These are phyloP conservation scores for Piper longum DNA, from an alignment of 164 flowering plant genomes.

Conservation along the genomic window DNA sequence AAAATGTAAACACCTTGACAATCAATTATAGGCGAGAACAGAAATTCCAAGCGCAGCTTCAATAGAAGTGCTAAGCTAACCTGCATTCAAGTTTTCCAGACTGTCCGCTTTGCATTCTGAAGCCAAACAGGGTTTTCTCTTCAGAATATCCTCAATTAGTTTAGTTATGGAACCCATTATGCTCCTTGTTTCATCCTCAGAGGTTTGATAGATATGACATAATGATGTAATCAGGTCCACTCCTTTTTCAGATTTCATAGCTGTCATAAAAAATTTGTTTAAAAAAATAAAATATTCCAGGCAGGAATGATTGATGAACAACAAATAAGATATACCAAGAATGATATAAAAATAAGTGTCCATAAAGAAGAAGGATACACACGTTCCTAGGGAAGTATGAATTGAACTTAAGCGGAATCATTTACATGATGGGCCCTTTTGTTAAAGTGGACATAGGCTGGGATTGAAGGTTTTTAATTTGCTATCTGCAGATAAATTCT, in stretches of 20 bases:
- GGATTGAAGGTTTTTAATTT: too few relatives aligned
- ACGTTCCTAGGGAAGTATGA: too few relatives aligned
- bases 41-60: neutral
- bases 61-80: slow-evolving; percentile 17
- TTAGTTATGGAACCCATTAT: slow-evolving; percentile 59
- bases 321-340: too few relatives aligned
- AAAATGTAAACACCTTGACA: neutral
- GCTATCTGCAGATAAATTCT: too few relatives aligned
- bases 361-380: too few relatives aligned
- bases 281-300: neutral
- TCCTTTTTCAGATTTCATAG: slow-evolving; percentile 45
- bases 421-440: too few relatives aligned
- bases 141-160: slow-evolving; percentile 51
- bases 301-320: too few relatives aligned
- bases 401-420: too few relatives aligned
- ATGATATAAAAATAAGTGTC: too few relatives aligned
- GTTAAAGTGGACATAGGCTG: too few relatives aligned
- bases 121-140: slow-evolving; percentile 46
- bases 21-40: neutral
- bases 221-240: slow-evolving; percentile 78
- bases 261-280: slow-evolving; percentile 24
- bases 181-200: slow-evolving; percentile 71
- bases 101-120: slow-evolving; percentile 49
- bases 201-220: slow-evolving; percentile 61
- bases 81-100: slow-evolving; percentile 45